These are phyloP conservation scores for Fusarium sp. DNA, from an alignment of 2,329 filamentous ascomycete genomes.

Conservation along the genomic window DNA sequence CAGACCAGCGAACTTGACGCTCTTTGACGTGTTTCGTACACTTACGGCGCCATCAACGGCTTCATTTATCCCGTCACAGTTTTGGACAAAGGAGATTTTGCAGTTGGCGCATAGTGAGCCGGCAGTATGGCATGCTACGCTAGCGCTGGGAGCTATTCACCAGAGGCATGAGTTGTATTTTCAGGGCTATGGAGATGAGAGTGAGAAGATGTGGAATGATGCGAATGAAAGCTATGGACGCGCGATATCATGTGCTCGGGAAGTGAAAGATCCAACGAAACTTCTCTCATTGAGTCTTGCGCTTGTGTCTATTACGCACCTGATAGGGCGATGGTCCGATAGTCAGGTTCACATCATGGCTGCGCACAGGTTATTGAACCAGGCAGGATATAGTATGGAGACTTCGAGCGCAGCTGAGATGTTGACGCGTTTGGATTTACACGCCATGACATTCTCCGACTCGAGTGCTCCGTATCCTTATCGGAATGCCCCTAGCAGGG, in stretches of 20 bases:
- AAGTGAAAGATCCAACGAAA: slow-evolving; percentile 42
- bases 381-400: slow-evolving; percentile 22
- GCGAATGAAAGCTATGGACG: slow-evolving; percentile 45
- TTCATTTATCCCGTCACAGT: slow-evolving; percentile 46
- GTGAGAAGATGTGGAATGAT: slow-evolving; percentile 25
- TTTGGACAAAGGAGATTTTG: slow-evolving; percentile 49
- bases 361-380: slow-evolving; percentile 44
- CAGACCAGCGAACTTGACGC: slow-evolving; percentile 18
- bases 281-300: slow-evolving; percentile 50
- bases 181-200: slow-evolving; percentile 11
- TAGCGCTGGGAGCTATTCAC: slow-evolving; percentile 52
- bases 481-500: slow-evolving; percentile 15
- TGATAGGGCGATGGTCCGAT: slow-evolving; percentile 49
- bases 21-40: slow-evolving; percentile 52
- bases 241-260: slow-evolving; percentile 45
- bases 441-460: slow-evolving; percentile 51
- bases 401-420: slow-evolving; percentile 39
- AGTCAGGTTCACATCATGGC: slow-evolving; percentile 48
- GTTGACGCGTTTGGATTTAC: slow-evolving; percentile 49
- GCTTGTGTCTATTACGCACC: slow-evolving; percentile 48
- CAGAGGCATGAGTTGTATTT: slow-evolving; percentile 39
- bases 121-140: slow-evolving; percentile 51
- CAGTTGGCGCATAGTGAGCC: slow-evolving; percentile 51
- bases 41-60: slow-evolving; percentile 46
- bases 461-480: slow-evolving; percentile 47